Conservation (phyloP, 2,329 filamentous ascomycete species). For the Alternaria brassicicola region DNA sequence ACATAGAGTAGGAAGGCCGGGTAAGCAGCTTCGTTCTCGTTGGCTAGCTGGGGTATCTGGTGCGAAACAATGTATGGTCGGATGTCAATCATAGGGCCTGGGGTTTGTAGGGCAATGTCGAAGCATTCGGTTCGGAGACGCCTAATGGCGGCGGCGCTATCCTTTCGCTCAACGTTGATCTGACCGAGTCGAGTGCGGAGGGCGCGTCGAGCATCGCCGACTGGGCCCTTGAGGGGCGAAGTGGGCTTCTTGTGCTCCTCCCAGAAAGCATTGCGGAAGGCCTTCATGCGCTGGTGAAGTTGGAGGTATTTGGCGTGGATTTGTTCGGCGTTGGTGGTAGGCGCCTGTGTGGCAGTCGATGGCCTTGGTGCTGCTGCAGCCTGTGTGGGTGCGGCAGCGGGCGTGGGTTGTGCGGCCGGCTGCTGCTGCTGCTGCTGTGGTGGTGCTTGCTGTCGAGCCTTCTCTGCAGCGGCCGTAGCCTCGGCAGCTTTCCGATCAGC, state of each 20-base stretch:
- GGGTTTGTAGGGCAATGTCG: constrained; percentile 29
- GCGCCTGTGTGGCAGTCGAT: constrained; percentile 12
- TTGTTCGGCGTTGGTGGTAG: constrained; percentile 32
- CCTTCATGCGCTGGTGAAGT: constrained; percentile 46
- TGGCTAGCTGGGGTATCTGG: constrained; percentile 34
- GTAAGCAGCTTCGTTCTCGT: constrained; percentile 51
- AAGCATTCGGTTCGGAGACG: constrained; percentile 40
- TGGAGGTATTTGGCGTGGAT: constrained; percentile 45
- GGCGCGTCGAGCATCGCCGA: constrained; percentile 43
- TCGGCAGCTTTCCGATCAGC: constrained; percentile 40
- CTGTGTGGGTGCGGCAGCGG: constrained; percentile 10
- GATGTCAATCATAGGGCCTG: constrained; percentile 44
- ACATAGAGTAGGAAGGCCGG: constrained; percentile 65
- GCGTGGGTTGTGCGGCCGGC: constrained; percentile 14
- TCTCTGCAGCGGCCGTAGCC: constrained; percentile 33
- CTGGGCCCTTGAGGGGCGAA: constrained; percentile 34
- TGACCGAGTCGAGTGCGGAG: constrained; percentile 44
- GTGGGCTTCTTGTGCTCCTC: constrained; percentile 31
- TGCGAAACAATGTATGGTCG: constrained; percentile 46
- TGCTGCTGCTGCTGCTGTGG: constrained; percentile 5
- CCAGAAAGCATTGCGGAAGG: constrained; percentile 41
- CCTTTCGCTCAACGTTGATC: constrained; percentile 37
- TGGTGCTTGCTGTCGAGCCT: constrained; percentile 27
- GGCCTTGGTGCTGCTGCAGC: constrained; percentile 6
- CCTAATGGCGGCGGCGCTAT: constrained; percentile 36